phyloP scores from a whole-genome alignment of 1,139 yeast species.

The Zhuliangozyma blackwelliae region DNA sequence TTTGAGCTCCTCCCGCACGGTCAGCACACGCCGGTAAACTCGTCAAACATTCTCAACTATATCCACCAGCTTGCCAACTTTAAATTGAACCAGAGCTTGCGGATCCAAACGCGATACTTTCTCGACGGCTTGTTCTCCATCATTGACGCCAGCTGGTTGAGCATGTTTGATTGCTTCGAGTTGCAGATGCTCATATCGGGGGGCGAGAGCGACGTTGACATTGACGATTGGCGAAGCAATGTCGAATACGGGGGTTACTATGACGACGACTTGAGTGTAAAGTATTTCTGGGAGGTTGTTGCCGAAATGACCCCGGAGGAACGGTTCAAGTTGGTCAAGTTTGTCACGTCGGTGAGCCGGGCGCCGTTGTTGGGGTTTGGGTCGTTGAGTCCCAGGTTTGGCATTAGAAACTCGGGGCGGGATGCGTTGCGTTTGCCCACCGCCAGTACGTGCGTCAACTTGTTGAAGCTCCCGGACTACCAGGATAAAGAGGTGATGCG shows the following conservation, averaged over 20 bases:
- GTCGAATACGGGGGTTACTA: conserved; percentile 67
- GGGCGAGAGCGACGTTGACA: conserved; percentile 62
- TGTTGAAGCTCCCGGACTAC: conserved; percentile 83
- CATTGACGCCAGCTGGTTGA: conserved; percentile 70
- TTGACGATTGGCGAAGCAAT: conserved; percentile 61
- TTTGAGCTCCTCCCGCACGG: conserved; percentile 62
- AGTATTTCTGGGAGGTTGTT: conserved; percentile 72
- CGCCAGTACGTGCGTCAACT: conserved; percentile 88
- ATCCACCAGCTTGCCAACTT: conserved; percentile 76
- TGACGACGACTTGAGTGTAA: conserved; percentile 53
- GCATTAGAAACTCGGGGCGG: conserved; percentile 69
- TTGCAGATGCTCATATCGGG: conserved; percentile 85
- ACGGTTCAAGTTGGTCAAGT: conserved; percentile 62
- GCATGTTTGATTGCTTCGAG: conserved; percentile 80
- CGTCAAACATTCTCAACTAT: conserved; percentile 65
- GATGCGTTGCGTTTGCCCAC: conserved; percentile 66
- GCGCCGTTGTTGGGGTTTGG: conserved; percentile 89
- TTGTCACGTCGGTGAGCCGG: conserved; percentile 86
- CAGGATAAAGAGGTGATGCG: conserved; percentile 52
- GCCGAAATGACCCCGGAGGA: conserved; percentile 62
- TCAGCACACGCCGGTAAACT: conserved; percentile 47
- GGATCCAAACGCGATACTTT: conserved; percentile 59
- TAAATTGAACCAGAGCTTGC: conserved; percentile 63
- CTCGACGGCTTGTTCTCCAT: conserved; percentile 67
- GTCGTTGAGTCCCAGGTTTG: conserved; percentile 71